Percentiles rank a stretch among this genome's conserved stretches.
Evolutionary conservation across 2,329 filamentous ascomycete species (phyloP).

Genomic region (Pestalotiopsis fici): DNA sequence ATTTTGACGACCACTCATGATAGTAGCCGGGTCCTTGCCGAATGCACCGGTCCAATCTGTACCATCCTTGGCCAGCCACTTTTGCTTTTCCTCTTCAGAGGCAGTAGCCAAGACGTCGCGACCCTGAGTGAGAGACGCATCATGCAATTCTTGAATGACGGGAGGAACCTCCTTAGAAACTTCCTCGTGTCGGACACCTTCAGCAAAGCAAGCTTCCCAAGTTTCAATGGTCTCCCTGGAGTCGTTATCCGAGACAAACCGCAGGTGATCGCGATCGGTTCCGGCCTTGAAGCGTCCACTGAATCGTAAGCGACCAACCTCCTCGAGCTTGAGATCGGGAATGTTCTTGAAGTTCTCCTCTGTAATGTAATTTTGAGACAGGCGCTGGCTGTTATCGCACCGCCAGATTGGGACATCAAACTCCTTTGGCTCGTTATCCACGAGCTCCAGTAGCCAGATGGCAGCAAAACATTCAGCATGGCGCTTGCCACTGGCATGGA

Average conservation of each 20-base stretch:
- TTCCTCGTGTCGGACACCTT: slow-evolving; percentile 75
- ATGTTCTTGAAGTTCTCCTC: slow-evolving; percentile 70
- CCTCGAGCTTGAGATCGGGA: slow-evolving; percentile 74
- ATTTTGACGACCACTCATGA: slow-evolving; percentile 36
- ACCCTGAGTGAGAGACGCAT: slow-evolving; percentile 76
- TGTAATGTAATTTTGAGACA: slow-evolving; percentile 92
- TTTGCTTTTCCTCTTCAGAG: slow-evolving; percentile 69
- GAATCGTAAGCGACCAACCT: slow-evolving; percentile 82
- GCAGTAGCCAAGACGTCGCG: slow-evolving; percentile 79
- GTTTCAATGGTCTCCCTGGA: slow-evolving; percentile 91
- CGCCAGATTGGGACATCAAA: slow-evolving; percentile 92
- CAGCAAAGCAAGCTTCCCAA: slow-evolving; percentile 88
- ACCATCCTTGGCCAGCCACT: slow-evolving; percentile 78
- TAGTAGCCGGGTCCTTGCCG: slow-evolving; percentile 68
- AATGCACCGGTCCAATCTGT: slow-evolving; percentile 88
- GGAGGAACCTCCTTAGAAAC: slow-evolving; percentile 76
- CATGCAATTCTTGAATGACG: slow-evolving; percentile 74
- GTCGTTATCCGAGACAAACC: slow-evolving; percentile 84
- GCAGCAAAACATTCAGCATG: slow-evolving; percentile 74
- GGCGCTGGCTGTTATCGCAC: slow-evolving; percentile 71
- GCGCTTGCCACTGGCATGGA: slow-evolving; percentile 70
- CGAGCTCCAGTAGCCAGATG: slow-evolving; percentile 83
- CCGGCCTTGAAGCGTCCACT: slow-evolving; percentile 83
- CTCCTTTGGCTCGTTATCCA: slow-evolving; percentile 74
- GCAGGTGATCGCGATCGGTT: slow-evolving; percentile 82